Base-by-base conservation (phyloP, 768 basidiomycete species). In the Boletus speciosus region DNA sequence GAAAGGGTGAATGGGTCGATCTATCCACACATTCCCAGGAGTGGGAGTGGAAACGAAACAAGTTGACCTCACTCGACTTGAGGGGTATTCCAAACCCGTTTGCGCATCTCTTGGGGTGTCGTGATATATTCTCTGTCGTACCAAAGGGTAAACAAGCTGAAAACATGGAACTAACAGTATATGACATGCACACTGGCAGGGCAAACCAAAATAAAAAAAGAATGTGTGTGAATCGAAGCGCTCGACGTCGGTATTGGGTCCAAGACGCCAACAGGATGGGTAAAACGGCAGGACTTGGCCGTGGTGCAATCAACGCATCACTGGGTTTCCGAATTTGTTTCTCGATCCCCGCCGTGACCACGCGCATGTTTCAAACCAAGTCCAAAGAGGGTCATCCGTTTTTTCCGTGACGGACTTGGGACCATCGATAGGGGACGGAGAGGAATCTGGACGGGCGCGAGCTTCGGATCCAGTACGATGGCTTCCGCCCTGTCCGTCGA, bases 391-490 rank as follows among this genome's bases (percentile, higher is more conserved):
- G 57, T 55, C 48, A 44, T 31, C 51, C 60, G 58, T 46, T 55
- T 54, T 52, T 45, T 51, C 42, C 38, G 58, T 8, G 65, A 31
- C 27, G 57, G 65, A 49, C 58, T 55, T 0, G 55, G 50, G 21
- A 57, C 34, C 56, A 56, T 68, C 21, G 69, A 69, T 7, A 71
- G 35, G 14, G 70, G 70, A 4, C 67, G 67, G 16, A 69, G 63
- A 16, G 70, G 68, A 10, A 54, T 70, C 15, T 68, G 68, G 15
- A 71, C 68, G 29, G 68, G 68, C 3, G 68, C 66, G 34, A 69
- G 68, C 54, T 71, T 69, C 14, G 68, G 70, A 36, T 69, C 66
- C n/a, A 57, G 51, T 4, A 54, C 38, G n/a, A 69, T 69, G 19
- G 65, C 63, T 43, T 66, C 64, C 4, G 43, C 58, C 2, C 66